Conservation (phyloP, 257 asterid genomes). For the Ehretia macrophylla region DNA sequence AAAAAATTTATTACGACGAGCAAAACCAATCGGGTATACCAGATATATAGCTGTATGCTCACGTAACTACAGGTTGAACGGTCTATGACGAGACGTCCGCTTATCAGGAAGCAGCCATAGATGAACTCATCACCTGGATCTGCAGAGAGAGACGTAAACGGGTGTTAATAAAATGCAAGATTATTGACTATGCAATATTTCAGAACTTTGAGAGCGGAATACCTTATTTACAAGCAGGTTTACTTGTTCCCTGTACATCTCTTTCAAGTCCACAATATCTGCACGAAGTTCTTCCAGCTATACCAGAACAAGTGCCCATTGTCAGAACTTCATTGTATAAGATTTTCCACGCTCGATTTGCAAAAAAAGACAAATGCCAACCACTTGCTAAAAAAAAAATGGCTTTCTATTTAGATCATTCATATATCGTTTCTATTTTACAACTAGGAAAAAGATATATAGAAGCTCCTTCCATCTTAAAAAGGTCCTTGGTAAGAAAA, state of each 20-base stretch:
- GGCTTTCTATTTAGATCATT: too few species aligned
- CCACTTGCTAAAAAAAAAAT: too few species aligned
- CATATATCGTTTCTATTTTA: too few species aligned
- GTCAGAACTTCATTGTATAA: constrained; percentile 5
- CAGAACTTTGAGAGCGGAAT: not conserved
- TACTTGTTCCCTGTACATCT: constrained; percentile 99
- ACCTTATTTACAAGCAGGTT: constrained; percentile 95
- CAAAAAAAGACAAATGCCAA: not conserved
- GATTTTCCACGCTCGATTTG: not conserved
- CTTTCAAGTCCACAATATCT: constrained; percentile 87
- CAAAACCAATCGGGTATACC: constrained; percentile 5
- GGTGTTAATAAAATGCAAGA: not conserved
- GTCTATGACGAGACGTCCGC: not conserved
- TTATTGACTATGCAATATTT: too few species aligned
- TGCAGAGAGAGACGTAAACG: constrained; percentile 24
- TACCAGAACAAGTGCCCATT: constrained; percentile 12
- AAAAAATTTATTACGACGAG: not conserved
- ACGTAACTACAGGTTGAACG: constrained; percentile 14
- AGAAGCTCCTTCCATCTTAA: not conserved
- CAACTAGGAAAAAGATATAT: not conserved
- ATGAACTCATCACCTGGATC: constrained; percentile 69
- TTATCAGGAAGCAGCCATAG: constrained; percentile 35
- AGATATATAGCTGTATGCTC: constrained; percentile 9
- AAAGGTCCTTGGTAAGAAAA: not conserved
- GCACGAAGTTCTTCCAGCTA: constrained; percentile 98